Conservation (phyloP, 1,284 basidiomycete genomes). For the Sporisorium reilianum region DNA sequence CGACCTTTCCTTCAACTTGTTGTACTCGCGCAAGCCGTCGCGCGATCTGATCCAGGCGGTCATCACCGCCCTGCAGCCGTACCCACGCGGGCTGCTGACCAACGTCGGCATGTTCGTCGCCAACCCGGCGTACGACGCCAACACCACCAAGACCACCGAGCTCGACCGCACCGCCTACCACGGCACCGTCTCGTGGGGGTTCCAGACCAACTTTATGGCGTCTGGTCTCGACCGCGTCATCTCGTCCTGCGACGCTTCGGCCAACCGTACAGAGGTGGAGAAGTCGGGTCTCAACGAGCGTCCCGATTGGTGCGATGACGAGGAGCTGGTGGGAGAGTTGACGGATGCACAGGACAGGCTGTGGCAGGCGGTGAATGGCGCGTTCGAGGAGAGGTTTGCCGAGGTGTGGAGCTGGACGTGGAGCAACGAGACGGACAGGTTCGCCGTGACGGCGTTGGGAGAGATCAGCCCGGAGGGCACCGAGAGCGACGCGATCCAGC, state of each 20-base stretch:
- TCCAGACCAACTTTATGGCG: constrained; percentile 72
- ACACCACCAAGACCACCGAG: constrained; percentile 69
- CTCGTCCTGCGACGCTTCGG: constrained; percentile 66
- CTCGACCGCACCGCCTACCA: constrained; percentile 72
- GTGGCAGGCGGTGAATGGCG: constrained; percentile 71
- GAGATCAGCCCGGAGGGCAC: constrained; percentile 64
- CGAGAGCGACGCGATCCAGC: constrained; percentile 70
- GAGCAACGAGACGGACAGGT: constrained; percentile 24
- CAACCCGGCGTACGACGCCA: constrained; percentile 71
- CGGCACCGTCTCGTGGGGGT: constrained; percentile 72
- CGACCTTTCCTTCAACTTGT: constrained; percentile 71
- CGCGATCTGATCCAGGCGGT: constrained; percentile 68
- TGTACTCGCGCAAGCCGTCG: constrained; percentile 70
- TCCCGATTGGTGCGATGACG: constrained; percentile 71
- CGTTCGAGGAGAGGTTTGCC: constrained; percentile 52
- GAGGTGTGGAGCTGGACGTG: constrained; percentile 51
- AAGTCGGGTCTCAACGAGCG: constrained; percentile 30
- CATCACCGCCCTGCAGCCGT: constrained; percentile 71
- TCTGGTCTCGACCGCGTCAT: constrained; percentile 71
- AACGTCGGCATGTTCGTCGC: constrained; percentile 72
- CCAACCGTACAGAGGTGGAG: constrained; percentile 44
- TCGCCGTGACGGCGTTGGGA: constrained; percentile 33
- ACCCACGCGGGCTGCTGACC: constrained; percentile 71
- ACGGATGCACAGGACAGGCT: constrained; percentile 69
- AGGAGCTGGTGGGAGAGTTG: constrained; percentile 64